phyloP scores from a whole-genome alignment of 106 monocot genomes.

The Dendrobium chrysotoxum region DNA sequence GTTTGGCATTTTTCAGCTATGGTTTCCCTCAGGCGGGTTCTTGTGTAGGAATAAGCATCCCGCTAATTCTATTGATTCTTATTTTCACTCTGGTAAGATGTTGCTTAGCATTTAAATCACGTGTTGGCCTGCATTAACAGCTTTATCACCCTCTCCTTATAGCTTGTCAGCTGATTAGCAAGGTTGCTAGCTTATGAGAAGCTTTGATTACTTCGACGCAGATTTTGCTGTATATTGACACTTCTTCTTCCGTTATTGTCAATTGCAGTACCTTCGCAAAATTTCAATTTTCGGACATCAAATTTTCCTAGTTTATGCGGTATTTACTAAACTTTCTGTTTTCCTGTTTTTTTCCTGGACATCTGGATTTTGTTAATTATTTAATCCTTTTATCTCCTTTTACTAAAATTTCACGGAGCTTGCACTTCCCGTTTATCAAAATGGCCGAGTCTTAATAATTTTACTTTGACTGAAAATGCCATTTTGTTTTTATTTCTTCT shows the following conservation, averaged over 20 bases:
- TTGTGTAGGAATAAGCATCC: constrained; percentile 86
- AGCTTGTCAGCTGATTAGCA: neutral
- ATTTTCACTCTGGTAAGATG: constrained; percentile 81
- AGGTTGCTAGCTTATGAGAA: constrained; percentile 3
- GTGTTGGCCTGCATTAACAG: neutral
- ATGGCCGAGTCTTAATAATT: neutral
- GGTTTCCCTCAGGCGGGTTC: constrained; percentile 97
- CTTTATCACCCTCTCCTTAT: neutral
- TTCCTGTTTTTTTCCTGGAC: neutral
- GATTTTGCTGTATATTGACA: constrained; percentile 5
- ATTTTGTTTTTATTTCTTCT: neutral
- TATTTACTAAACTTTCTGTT: constrained; percentile 23
- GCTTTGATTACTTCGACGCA: neutral
- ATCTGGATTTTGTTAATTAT: neutral
- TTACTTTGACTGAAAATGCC: neutral
- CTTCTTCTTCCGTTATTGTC: constrained; percentile 8
- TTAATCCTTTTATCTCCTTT: neutral
- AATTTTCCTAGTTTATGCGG: constrained; percentile 88
- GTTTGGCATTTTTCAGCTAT: constrained; percentile 93
- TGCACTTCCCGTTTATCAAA: neutral
- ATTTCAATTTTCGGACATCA: constrained; percentile 77
- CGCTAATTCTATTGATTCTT: constrained; percentile 75
- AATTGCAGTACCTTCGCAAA: constrained; percentile 81
- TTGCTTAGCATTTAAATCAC: neutral
- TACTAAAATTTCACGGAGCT: neutral